Evolutionary conservation across 1,284 basidiomycete species (phyloP).

Genomic region (Earliella scabrosa): DNA sequence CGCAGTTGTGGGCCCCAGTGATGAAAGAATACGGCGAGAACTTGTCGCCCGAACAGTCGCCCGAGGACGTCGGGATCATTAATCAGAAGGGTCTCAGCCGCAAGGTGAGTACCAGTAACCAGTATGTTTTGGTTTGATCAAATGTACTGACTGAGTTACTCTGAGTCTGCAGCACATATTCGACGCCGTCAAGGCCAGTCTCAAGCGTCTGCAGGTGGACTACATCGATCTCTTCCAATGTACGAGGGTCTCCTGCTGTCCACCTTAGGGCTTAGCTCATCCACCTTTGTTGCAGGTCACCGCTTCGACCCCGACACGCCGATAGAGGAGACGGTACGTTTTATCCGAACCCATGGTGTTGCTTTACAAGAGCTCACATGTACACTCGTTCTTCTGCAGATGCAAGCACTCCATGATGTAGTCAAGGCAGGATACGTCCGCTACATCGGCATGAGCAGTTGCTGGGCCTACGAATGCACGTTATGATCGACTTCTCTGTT

Average conservation of each 20-base stretch:
- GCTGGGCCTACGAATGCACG: conserved; percentile 42
- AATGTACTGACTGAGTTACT: too few relatives aligned
- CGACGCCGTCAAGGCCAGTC: conserved; percentile 42
- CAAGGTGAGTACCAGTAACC: too few relatives aligned
- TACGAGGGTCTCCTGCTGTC: not conserved
- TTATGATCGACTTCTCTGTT: too few relatives aligned
- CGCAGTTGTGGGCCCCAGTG: too few relatives aligned
- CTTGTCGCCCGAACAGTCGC: too few relatives aligned
- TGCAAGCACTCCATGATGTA: conserved; percentile 42
- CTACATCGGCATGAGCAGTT: conserved; percentile 46
- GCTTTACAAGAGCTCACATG: conserved; percentile 30
- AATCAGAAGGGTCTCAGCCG: conserved; percentile 30
- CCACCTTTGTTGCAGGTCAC: conserved; percentile 12
- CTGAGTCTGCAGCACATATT: conserved; percentile 54
- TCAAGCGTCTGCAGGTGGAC: conserved; percentile 44
- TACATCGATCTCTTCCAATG: conserved; percentile 46
- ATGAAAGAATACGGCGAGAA: too few relatives aligned
- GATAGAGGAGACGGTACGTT: conserved; percentile 27
- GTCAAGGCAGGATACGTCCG: conserved; percentile 40
- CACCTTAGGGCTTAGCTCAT: too few relatives aligned
- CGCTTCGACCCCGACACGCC: conserved; percentile 24
- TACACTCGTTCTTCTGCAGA: too few relatives aligned
- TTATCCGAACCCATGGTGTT: too few relatives aligned
- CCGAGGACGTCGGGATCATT: conserved; percentile 22
- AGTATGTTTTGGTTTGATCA: not conserved